Base-by-base conservation (phyloP, 257 asterid genomes). In the Fraxinus cuspidata region DNA sequence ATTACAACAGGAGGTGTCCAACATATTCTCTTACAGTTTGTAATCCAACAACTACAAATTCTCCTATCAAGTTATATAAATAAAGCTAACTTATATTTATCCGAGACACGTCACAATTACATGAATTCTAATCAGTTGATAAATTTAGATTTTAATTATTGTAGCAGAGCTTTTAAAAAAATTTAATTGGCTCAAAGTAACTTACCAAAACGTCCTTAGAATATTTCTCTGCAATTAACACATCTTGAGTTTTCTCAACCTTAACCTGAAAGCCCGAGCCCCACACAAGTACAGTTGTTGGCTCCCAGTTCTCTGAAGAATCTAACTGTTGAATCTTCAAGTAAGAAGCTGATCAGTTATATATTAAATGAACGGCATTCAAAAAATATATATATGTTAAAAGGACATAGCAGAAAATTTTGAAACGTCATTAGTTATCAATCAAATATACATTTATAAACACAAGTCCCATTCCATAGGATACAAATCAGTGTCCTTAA, bases 241-340 rank as follows among this genome's bases (percentile, higher is more conserved):
- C 75, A 25, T 80, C 95, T 84, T 90, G 94, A 27, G 87, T 88
- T 71, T 84, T 86, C 73, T 90, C 91, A 77, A 90, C 93, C 86
- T 86, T 89, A 76, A 93, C 92, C 86, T 87, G 97, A 89, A 88
- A 93, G 77, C 94, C 90, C 38, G 94, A 88, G 71, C 91, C 86
- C 79, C 89, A 83, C 86, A 96, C 80, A 80, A 80, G 72, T 58
- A 96, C 69, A 63, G 90, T 93, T 63, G 94, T 85, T 7, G 83
- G 90, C 88, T 92, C 98, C 98, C 98, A 96, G 70, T 87, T 87
- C 88, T 95, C 98, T 77, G 96, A 85, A 71, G 97, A 77, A 79
- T 87, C 95, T 31, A 90, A 80, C 97, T 93, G 96, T 82, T 78
- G 71, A 77, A 78, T 63, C 38, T 74, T 79, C 15, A 71, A 70